phyloP scores from a whole-genome alignment of 129 eudicot genomes.

The Scalesia atractyloides region DNA sequence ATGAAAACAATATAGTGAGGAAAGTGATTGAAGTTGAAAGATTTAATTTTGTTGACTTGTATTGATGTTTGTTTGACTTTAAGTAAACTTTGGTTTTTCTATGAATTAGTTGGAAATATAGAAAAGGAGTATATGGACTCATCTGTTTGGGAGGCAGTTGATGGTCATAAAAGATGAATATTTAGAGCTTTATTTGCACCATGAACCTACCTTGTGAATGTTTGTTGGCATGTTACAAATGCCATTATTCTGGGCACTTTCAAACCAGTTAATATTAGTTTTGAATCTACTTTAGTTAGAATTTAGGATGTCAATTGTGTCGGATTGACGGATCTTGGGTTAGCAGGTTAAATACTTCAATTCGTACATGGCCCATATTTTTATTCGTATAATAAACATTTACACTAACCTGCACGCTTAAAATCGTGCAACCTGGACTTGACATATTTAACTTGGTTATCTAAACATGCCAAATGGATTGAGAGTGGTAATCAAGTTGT shows the following conservation, averaged over 20 bases:
- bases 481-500: no score
- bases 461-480: no score
- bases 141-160: constrained; percentile 16
- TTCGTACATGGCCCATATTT: no score
- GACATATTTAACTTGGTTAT: no score
- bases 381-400: no score
- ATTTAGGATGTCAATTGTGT: no score
- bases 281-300: not conserved
- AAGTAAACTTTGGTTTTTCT: constrained; percentile 33
- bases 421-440: no score
- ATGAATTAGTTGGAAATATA: constrained; percentile 27
- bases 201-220: constrained; percentile 26
- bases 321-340: no score
- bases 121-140: constrained; percentile 30
- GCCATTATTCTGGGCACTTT: not conserved
- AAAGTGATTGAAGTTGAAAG: constrained; percentile 47
- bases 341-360: no score
- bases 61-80: constrained; percentile 22
- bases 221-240: constrained; percentile 13
- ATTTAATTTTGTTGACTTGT: constrained; percentile 32
- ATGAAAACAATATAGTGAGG: constrained; percentile 21
- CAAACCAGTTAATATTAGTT: not conserved
- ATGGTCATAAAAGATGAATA: constrained; percentile 17
- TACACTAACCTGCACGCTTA: no score
- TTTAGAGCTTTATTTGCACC: constrained; percentile 14